A percentile compares a stretch with the other conserved stretches of the same genome.
phyloP scores from a whole-genome alignment of 306 rosid genomes.

The Crotalaria pallida region DNA sequence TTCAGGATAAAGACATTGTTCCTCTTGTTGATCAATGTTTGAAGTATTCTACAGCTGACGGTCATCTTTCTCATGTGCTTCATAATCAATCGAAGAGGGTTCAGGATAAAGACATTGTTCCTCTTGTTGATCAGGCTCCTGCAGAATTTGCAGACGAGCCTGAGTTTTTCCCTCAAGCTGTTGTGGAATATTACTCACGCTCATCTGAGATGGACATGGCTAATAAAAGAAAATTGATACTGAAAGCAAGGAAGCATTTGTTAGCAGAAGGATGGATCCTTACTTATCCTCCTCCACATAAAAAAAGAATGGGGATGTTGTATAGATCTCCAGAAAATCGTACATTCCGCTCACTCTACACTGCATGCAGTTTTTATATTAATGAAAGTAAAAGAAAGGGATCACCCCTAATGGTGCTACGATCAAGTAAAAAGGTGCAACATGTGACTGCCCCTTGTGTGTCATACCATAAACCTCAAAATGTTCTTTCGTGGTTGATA shows the following conservation, averaged over 20 bases:
- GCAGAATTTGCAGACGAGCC: conserved; percentile 13
- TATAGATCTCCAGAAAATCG: conserved; percentile 43
- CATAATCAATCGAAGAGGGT: conserved; percentile 18
- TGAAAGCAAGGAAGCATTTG: conserved; percentile 44
- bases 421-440: conserved; percentile 59
- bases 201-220: neutral
- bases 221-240: neutral
- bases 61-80: neutral
- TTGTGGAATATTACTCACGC: conserved; percentile 32
- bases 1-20: conserved; percentile 16
- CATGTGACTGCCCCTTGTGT: conserved; percentile 30
- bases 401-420: conserved; percentile 26
- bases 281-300: conserved; percentile 23
- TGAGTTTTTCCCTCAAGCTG: conserved; percentile 40
- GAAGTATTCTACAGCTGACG: neutral
- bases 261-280: conserved; percentile 44
- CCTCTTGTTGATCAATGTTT: conserved; percentile 14
- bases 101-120: conserved; percentile 15
- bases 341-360: conserved; percentile 22
- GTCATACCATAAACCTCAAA: conserved; percentile 52
- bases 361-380: conserved; percentile 41
- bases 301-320: conserved; percentile 21
- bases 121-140: conserved; percentile 16
- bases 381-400: conserved; percentile 22
- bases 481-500: conserved; percentile 77